Evolutionary conservation across 257 asterid genomes (phyloP), one percentile per base, ranked within the genome.

Genomic region (Penstemon newberryi): DNA sequence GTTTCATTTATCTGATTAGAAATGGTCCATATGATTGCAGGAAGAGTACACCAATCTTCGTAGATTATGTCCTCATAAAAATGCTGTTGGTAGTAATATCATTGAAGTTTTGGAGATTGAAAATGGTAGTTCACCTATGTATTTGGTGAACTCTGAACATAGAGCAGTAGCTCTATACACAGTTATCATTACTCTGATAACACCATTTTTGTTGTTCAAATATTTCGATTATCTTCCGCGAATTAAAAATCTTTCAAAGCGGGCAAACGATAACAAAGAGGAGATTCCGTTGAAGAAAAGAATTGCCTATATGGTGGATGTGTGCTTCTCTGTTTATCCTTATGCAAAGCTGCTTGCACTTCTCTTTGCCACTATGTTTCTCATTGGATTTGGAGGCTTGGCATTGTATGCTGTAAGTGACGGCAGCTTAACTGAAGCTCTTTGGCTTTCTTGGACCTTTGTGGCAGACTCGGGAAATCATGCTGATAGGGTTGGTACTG

Each of bases 381-480:
- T 92, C 70, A 92, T 92, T 63, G 93, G 89, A 65, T 92, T 87
- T 76, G 98, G 98, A 65, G 97, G 96, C 56, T 76, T 90, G 87
- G 98, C 98, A 52, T 77, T 92, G 73, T 92, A 90, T 79, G 91
- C 93, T 74, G 97, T 92, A 55, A 84, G 97, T 74, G 98, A 92
- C 58, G 87, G 93, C 70, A 86, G 91, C 84, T 78, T 92, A 74
- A 47, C 91, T 49, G 98, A 92, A 83, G 95, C 98, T 63, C 89
- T 92, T 78, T 92, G 98, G 97, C 97, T 88, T 73, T 84, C 97
- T 13, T 92, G 98, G 98, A 82, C 89, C 60, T 90, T 92, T 70
- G 91, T 92, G 71, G 98, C 98, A 12, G 98, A 90, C 80, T 92
- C 97, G 5, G 98, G 98, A 78, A 92, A 79, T 75, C 98, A 90